A percentile compares a stretch with the other conserved stretches of the same genome.
Conservation (phyloP, 2,329 filamentous ascomycete species). For the Fusarium sp. region DNA sequence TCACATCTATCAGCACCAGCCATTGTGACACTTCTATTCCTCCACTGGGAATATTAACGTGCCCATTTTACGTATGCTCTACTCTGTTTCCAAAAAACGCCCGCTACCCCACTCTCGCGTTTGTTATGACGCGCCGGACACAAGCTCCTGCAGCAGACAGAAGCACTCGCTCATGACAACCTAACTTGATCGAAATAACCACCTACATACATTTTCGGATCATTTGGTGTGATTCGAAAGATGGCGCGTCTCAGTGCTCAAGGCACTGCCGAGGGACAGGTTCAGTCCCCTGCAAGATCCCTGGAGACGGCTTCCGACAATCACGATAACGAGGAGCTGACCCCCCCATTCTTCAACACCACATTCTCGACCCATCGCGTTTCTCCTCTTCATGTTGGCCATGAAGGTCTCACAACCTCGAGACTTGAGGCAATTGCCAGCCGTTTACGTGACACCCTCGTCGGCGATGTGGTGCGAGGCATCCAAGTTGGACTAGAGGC, state of each 20-base stretch:
- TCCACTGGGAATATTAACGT: background rate
- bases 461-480: slow-evolving; percentile 69
- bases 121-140: background rate
- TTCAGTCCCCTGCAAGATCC: slow-evolving; percentile 30
- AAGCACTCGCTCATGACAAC: background rate
- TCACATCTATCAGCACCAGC: background rate
- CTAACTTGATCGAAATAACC: background rate
- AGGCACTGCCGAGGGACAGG: slow-evolving; percentile 21
- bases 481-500: slow-evolving; percentile 63
- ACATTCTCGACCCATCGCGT: slow-evolving; percentile 67
- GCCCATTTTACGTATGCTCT: background rate
- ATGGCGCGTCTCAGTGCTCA: slow-evolving; percentile 41
- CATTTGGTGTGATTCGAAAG: background rate
- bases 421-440: slow-evolving; percentile 58
- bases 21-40: background rate
- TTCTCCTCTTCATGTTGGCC: slow-evolving; percentile 63
- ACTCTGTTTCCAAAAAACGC: background rate
- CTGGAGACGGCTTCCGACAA: slow-evolving; percentile 19
- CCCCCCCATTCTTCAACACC: slow-evolving; percentile 65
- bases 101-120: background rate
- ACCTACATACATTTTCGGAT: background rate
- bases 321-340: slow-evolving; percentile 22
- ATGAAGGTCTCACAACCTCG: slow-evolving; percentile 48
- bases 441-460: slow-evolving; percentile 63
- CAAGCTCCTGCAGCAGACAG: background rate